Conservation (phyloP, 495 filamentous ascomycete genomes). For the Hyaloscypha finlandica region DNA sequence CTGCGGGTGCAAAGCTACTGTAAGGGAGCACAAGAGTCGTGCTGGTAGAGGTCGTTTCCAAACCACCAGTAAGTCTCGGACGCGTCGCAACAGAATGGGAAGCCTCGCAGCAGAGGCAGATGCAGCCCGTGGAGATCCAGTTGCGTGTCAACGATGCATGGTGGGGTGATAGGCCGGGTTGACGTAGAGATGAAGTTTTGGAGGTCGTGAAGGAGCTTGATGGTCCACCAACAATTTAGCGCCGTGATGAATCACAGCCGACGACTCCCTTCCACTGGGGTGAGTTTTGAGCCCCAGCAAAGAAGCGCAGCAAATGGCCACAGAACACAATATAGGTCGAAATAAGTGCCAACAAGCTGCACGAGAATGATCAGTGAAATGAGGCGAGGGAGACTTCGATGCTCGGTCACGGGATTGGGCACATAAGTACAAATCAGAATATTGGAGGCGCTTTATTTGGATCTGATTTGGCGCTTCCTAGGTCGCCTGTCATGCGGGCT, state of each 20-base stretch:
- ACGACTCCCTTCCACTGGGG: background rate
- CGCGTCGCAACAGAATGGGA: slow-evolving; percentile 26
- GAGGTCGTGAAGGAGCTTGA: slow-evolving; percentile 13
- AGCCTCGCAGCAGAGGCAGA: slow-evolving; percentile 30
- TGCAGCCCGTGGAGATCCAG: slow-evolving; percentile 23
- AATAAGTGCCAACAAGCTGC: background rate
- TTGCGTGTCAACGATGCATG: slow-evolving; percentile 30
- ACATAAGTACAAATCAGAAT: background rate
- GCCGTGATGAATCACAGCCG: slow-evolving; percentile 13
- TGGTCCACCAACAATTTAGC: slow-evolving; percentile 18
- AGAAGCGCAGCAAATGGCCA: background rate
- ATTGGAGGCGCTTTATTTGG: background rate
- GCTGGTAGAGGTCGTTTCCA: slow-evolving; percentile 11
- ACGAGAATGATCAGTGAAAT: background rate
- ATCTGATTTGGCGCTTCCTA: background rate
- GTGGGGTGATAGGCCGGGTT: slow-evolving; percentile 4
- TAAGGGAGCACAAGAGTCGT: slow-evolving; percentile 17
- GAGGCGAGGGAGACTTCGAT: background rate
- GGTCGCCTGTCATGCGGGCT: background rate
- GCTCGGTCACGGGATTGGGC: background rate
- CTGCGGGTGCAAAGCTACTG: slow-evolving; percentile 16
- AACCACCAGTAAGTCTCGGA: slow-evolving; percentile 22
- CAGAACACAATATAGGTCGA: background rate
- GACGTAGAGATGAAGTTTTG: slow-evolving; percentile 15
- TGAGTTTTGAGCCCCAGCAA: background rate